Percentiles rank a stretch among this genome's conserved stretches.
phyloP scores from a whole-genome alignment of 306 rosid species.

The Medicago ruthenica region DNA sequence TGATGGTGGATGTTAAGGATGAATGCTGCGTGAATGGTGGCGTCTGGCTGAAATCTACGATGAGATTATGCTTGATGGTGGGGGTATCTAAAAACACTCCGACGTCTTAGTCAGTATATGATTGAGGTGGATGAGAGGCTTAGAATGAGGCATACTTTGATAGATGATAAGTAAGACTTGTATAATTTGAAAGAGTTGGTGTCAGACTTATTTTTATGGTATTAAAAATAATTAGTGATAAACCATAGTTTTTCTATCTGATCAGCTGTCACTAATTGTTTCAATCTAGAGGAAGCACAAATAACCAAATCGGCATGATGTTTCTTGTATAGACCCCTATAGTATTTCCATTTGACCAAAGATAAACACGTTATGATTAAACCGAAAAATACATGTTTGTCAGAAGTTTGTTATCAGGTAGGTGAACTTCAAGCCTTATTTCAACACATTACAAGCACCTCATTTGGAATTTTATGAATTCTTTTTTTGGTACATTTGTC shows the following conservation, averaged over 20 bases:
- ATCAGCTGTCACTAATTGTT: slow-evolving; percentile 10
- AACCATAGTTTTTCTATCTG: background rate
- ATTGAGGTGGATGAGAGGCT: too few species aligned
- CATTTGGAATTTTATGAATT: slow-evolving; percentile 36
- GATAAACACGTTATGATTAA: slow-evolving; percentile 23
- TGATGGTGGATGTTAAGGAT: too few species aligned
- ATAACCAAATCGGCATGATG: slow-evolving; percentile 21
- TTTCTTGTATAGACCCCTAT: slow-evolving; percentile 46
- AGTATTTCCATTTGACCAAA: slow-evolving; percentile 38
- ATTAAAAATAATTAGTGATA: background rate
- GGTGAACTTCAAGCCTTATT: slow-evolving; percentile 21
- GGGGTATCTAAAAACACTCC: too few species aligned
- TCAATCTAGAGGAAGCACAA: slow-evolving; percentile 23
- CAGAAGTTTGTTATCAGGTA: slow-evolving; percentile 41
- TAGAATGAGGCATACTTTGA: background rate
- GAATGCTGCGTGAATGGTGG: background rate
- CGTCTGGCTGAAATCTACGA: background rate
- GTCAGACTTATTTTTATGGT: background rate
- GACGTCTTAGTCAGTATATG: too few species aligned
- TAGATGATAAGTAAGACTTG: background rate
- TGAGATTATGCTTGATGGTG: background rate
- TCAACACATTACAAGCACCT: slow-evolving; percentile 29
- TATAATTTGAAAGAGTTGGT: too few species aligned
- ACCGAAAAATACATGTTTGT: slow-evolving; percentile 31
- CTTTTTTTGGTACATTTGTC: slow-evolving; percentile 14